A percentile compares a stretch with the other conserved stretches of the same genome.
These are phyloP conservation scores for Phoma sp. DNA, from an alignment of 2,329 filamentous ascomycete genomes.

Conservation along the genomic window DNA sequence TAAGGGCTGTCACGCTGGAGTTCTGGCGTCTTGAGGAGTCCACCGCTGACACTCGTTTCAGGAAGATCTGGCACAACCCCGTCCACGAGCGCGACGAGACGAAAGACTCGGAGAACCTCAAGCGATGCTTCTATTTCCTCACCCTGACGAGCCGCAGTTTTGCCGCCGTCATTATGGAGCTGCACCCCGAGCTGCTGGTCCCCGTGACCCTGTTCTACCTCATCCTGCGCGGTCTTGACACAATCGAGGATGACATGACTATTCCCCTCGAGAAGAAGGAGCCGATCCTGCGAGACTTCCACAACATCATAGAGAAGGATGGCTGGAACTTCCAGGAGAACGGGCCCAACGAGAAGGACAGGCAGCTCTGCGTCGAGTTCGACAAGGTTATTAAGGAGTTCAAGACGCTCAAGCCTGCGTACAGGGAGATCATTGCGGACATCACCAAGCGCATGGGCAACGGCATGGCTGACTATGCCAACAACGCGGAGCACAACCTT, in stretches of 20 bases:
- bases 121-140: slow-evolving; percentile 85
- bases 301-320: slow-evolving; percentile 77
- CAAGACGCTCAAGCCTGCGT: slow-evolving; percentile 83
- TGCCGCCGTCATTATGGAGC: slow-evolving; percentile 88
- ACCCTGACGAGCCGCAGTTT: slow-evolving; percentile 92
- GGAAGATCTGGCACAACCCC: slow-evolving; percentile 96
- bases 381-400: slow-evolving; percentile 85
- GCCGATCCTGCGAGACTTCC: slow-evolving; percentile 81
- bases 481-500: slow-evolving; percentile 79
- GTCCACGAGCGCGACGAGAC: slow-evolving; percentile 81
- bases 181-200: slow-evolving; percentile 91
- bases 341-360: slow-evolving; percentile 90
- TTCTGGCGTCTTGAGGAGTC: neutral
- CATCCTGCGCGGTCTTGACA: slow-evolving; percentile 88
- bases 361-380: slow-evolving; percentile 90
- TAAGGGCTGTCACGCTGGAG: slow-evolving; percentile 11
- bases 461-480: slow-evolving; percentile 95
- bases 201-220: slow-evolving; percentile 93
- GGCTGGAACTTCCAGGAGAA: slow-evolving; percentile 91
- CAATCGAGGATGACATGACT: slow-evolving; percentile 99
- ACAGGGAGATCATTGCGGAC: slow-evolving; percentile 86
- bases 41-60: slow-evolving; percentile 47
- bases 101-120: slow-evolving; percentile 75
- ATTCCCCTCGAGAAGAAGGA: slow-evolving; percentile 82
- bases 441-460: slow-evolving; percentile 96